phyloP scores from a whole-genome alignment of 2,329 filamentous ascomycete species.

The Arthroderma sp. region DNA sequence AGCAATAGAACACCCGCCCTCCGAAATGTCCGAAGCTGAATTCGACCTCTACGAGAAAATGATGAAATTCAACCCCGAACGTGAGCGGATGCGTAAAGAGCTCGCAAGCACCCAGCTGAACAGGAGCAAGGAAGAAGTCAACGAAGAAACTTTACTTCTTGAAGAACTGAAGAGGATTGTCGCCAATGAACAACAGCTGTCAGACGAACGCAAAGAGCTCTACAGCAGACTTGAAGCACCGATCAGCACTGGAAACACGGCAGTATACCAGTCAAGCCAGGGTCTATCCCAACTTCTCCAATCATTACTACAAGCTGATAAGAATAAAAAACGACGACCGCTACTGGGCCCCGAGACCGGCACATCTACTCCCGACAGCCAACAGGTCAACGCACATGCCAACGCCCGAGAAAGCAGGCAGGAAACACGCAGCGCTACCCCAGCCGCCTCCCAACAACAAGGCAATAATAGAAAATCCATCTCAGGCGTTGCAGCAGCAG shows the following conservation, averaged over 20 bases:
- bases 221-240: slow-evolving; percentile 81
- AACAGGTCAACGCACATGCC: slow-evolving; percentile 18
- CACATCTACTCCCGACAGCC: slow-evolving; percentile 38
- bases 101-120: slow-evolving; percentile 69
- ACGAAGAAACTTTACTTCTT: slow-evolving; percentile 80
- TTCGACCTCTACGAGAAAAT: slow-evolving; percentile 74
- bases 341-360: slow-evolving; percentile 48
- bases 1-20: slow-evolving; percentile 62
- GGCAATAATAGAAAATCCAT: slow-evolving; percentile 24
- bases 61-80: slow-evolving; percentile 68
- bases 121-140: slow-evolving; percentile 72
- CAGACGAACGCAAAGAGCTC: slow-evolving; percentile 75
- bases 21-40: slow-evolving; percentile 77
- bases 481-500: slow-evolving; percentile 26
- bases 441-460: slow-evolving; percentile 25
- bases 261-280: slow-evolving; percentile 65
- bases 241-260: slow-evolving; percentile 53
- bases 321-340: slow-evolving; percentile 75
- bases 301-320: slow-evolving; percentile 69
- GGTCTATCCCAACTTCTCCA: slow-evolving; percentile 70
- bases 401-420: slow-evolving; percentile 23
- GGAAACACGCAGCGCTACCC: slow-evolving; percentile 22
- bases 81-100: slow-evolving; percentile 69
- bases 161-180: slow-evolving; percentile 87
- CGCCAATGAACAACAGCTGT: slow-evolving; percentile 70